Conservation (phyloP, 73 alveolate genomes). For the Tetrahymena thermophila region DNA sequence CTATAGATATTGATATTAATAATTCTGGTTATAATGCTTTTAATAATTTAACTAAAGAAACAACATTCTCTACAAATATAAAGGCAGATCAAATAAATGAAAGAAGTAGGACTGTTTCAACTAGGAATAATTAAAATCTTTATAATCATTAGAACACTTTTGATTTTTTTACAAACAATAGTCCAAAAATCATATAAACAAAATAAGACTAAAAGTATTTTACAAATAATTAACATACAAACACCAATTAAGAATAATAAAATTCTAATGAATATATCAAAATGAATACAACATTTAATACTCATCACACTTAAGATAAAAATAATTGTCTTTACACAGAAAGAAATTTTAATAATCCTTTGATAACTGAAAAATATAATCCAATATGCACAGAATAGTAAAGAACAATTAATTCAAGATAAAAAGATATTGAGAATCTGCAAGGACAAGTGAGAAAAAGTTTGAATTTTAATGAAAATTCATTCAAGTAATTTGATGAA, state of each 20-base stretch:
- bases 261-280: not conserved
- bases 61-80: not conserved
- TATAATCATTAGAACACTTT: not conserved
- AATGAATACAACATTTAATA: not conserved
- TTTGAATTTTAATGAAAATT: not conserved
- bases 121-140: not conserved
- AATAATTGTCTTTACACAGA: not conserved
- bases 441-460: not conserved
- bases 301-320: not conserved
- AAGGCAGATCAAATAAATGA: not conserved
- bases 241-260: not conserved
- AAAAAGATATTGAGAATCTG: not conserved
- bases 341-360: not conserved
- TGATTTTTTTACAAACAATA: not conserved
- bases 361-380: not conserved
- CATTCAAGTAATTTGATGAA: not conserved
- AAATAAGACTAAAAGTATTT: not conserved
- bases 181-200: not conserved
- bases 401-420: not conserved
- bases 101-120: not conserved
- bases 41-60: not conserved
- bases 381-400: not conserved
- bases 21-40: not conserved
- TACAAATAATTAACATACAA: not conserved
- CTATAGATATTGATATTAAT: not conserved